phyloP scores from a whole-genome alignment of 768 basidiomycete genomes.

The Cantharellus cinnabarinus region DNA sequence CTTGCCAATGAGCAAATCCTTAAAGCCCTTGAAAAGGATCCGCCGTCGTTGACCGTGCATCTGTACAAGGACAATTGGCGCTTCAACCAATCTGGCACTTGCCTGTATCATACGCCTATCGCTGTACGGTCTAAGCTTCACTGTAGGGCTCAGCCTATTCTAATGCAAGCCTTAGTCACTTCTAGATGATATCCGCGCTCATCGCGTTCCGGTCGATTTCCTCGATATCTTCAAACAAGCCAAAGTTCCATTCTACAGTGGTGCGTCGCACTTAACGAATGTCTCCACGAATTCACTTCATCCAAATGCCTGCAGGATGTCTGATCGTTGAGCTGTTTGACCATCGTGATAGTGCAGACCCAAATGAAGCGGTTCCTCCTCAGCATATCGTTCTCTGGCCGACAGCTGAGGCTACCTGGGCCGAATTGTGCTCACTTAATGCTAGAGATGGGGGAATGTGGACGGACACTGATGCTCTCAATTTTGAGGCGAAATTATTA shows the following conservation, averaged over 20 bases:
- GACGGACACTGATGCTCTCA: slow-evolving; percentile 52
- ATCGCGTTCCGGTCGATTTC: slow-evolving; percentile 72
- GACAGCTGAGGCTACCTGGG: slow-evolving; percentile 56
- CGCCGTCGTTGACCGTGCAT: slow-evolving; percentile 62
- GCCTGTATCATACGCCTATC: slow-evolving; percentile 20
- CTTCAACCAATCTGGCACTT: slow-evolving; percentile 33
- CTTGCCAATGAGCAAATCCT: slow-evolving; percentile 5
- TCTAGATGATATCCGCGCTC: slow-evolving; percentile 63
- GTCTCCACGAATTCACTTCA: neutral
- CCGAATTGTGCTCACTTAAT: slow-evolving; percentile 55
- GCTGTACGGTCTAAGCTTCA: slow-evolving; percentile 23
- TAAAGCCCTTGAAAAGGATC: slow-evolving; percentile 9
- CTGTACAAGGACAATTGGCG: slow-evolving; percentile 67
- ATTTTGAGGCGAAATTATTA: slow-evolving; percentile 52
- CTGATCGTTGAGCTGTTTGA: slow-evolving; percentile 72
- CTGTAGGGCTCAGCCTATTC: slow-evolving; percentile 1
- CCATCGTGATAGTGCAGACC: slow-evolving; percentile 35
- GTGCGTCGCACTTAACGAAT: slow-evolving; percentile 20
- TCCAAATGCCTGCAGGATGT: slow-evolving; percentile 31
- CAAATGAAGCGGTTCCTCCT: slow-evolving; percentile 23
- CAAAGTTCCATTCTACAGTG: slow-evolving; percentile 65
- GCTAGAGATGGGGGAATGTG: slow-evolving; percentile 33
- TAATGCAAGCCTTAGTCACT: slow-evolving; percentile 29
- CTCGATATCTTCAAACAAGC: slow-evolving; percentile 58
- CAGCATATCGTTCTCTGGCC: slow-evolving; percentile 62